Evolutionary conservation across 768 basidiomycete genomes (phyloP).

Genomic region (Suillus weaverae): DNA sequence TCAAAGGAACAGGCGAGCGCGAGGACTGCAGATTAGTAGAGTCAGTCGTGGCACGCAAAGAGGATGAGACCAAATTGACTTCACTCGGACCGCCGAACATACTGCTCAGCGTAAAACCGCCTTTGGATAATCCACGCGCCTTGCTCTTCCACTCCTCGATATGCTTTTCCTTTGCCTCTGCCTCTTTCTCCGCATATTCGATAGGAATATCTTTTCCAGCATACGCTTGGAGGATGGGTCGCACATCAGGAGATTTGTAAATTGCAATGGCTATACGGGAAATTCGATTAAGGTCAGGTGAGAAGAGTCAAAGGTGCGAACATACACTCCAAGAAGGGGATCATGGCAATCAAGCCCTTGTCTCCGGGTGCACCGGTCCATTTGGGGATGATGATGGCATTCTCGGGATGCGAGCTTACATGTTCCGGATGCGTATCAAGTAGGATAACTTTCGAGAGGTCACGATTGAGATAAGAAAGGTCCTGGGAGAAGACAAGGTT

Average conservation of each 20-base stretch:
- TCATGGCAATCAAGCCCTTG: slow-evolving; percentile 83
- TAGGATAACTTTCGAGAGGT: slow-evolving; percentile 84
- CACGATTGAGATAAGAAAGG: slow-evolving; percentile 91
- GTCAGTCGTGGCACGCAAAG: background rate
- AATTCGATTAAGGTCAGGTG: background rate
- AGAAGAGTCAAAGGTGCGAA: slow-evolving; percentile 8
- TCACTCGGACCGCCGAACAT: slow-evolving; percentile 39
- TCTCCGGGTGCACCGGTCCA: slow-evolving; percentile 84
- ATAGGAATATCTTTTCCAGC: slow-evolving; percentile 83
- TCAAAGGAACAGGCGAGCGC: slow-evolving; percentile 40
- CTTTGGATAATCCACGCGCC: slow-evolving; percentile 37
- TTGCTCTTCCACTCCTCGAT: slow-evolving; percentile 77
- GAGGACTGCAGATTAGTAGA: slow-evolving; percentile 15
- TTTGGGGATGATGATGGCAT: slow-evolving; percentile 77
- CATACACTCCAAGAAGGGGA: slow-evolving; percentile 94
- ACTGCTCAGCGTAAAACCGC: slow-evolving; percentile 45
- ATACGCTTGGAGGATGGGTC: slow-evolving; percentile 84
- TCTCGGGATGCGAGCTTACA: slow-evolving; percentile 79
- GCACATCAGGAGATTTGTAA: slow-evolving; percentile 83
- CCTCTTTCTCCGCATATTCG: slow-evolving; percentile 89
- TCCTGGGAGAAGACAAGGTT: slow-evolving; percentile 48
- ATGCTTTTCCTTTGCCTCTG: slow-evolving; percentile 73
- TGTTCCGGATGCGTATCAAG: slow-evolving; percentile 87
- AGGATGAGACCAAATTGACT: slow-evolving; percentile 21
- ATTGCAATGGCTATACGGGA: slow-evolving; percentile 77